Evolutionary conservation across 768 basidiomycete genomes (phyloP).

Genomic region (Pleurotus tuoliensis): DNA sequence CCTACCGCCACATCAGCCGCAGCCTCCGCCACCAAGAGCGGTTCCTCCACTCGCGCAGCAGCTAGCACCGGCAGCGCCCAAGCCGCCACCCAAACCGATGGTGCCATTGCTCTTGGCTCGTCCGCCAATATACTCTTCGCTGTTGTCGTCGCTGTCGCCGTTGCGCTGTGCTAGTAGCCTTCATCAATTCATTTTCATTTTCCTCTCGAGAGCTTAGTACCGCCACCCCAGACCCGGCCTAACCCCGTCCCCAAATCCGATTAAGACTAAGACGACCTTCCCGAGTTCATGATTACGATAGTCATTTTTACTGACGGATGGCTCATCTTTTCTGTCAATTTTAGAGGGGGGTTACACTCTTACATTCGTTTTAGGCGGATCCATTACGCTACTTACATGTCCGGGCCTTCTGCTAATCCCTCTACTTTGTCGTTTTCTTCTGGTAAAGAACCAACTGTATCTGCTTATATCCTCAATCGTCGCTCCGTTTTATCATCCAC

Average conservation of each 20-base stretch:
- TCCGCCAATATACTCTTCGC: neutral
- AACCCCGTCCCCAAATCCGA: neutral
- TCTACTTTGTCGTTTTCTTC: neutral
- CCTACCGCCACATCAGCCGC: slow-evolving; percentile 17
- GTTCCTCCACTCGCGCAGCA: neutral
- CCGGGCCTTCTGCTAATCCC: neutral
- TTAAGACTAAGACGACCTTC: neutral
- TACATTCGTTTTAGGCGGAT: slow-evolving; percentile 2
- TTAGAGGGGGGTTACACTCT: slow-evolving; percentile 1
- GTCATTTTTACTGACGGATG: neutral
- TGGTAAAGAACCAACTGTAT: no score
- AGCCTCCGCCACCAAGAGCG: slow-evolving; percentile 15
- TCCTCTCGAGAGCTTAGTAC: neutral
- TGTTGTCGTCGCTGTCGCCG: slow-evolving; percentile 5
- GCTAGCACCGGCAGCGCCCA: neutral
- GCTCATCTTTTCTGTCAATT: neutral
- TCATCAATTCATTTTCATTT: neutral
- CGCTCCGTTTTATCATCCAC: neutral
- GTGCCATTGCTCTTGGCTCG: slow-evolving; percentile 3
- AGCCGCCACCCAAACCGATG: slow-evolving; percentile 3
- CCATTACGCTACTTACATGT: neutral
- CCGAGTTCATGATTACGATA: neutral
- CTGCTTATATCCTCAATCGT: neutral
- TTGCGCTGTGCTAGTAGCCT: slow-evolving; percentile 6
- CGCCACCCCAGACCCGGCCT: neutral